These are phyloP conservation scores for Grosmannia penicillata DNA, from an alignment of 2,329 filamentous ascomycete species.

Conservation along the genomic window DNA sequence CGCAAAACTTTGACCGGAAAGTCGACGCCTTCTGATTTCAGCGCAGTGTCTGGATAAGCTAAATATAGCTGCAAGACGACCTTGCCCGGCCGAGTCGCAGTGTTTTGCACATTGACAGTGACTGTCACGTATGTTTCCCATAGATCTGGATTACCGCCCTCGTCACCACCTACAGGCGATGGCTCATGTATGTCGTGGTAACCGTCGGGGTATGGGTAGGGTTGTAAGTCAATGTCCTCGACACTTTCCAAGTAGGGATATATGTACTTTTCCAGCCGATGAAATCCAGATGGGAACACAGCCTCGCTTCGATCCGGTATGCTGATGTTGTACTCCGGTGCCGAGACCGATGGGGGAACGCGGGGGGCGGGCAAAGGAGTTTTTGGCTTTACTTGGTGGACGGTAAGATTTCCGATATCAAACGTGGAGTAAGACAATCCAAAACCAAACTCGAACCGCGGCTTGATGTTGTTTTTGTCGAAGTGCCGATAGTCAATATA, in stretches of 20 bases:
- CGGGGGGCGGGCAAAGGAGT: slow-evolving; percentile 22
- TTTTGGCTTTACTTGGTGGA: slow-evolving; percentile 33
- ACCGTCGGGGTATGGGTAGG: slow-evolving; percentile 37
- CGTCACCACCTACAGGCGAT: slow-evolving; percentile 54
- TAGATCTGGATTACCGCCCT: slow-evolving; percentile 52
- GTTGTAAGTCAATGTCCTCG: slow-evolving; percentile 23
- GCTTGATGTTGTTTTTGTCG: slow-evolving; percentile 58
- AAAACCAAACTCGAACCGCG: slow-evolving; percentile 75
- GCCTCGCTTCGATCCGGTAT: slow-evolving; percentile 41
- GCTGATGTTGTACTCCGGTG: slow-evolving; percentile 38
- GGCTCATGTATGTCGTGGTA: slow-evolving; percentile 33
- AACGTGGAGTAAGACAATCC: slow-evolving; percentile 74
- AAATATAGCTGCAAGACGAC: slow-evolving; percentile 33
- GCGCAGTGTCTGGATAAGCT: slow-evolving; percentile 20
- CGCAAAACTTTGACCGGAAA: slow-evolving; percentile 42
- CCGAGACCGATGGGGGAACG: slow-evolving; percentile 24
- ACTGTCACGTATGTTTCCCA: slow-evolving; percentile 41
- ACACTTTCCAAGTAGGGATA: slow-evolving; percentile 52
- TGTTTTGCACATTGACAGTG: slow-evolving; percentile 37
- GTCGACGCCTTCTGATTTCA: slow-evolving; percentile 5
- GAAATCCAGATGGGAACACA: slow-evolving; percentile 42
- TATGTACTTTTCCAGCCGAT: slow-evolving; percentile 52
- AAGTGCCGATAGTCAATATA: slow-evolving; percentile 87
- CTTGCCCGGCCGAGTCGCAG: slow-evolving; percentile 26
- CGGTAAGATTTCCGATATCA: slow-evolving; percentile 37